Conservation (phyloP, 306 rosid genomes). For the Canavalia ensiformis region DNA sequence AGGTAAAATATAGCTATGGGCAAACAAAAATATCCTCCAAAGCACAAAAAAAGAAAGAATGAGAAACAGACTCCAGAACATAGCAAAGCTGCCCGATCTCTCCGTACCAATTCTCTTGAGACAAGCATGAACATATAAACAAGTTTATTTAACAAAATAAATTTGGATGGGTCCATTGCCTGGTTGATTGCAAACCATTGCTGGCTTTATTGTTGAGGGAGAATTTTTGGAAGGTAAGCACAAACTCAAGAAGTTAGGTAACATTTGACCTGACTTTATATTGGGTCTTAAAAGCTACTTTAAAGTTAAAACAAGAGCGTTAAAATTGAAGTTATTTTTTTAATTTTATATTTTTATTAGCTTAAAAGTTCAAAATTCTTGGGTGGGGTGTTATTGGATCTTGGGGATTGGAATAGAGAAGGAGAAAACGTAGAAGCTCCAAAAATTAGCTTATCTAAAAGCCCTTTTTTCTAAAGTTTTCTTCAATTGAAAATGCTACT, state of each 20-base stretch:
- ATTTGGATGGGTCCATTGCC: background rate
- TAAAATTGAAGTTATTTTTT: no score
- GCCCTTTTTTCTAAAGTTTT: background rate
- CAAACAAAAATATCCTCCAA: constrained; percentile 16
- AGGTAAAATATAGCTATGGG: constrained; percentile 2
- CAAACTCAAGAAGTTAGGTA: background rate
- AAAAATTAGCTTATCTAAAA: background rate
- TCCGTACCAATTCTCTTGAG: background rate
- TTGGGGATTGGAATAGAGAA: background rate
- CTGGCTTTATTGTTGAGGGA: background rate
- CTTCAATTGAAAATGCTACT: no score
- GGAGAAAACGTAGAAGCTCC: background rate
- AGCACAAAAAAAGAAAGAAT: constrained; percentile 3
- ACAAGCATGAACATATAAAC: background rate
- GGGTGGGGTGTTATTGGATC: no score
- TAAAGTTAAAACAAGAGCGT: no score
- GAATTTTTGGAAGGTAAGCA: constrained; percentile 3
- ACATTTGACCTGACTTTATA: no score
- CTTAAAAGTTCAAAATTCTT: no score
- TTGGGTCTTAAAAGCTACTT: background rate
- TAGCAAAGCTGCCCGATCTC: constrained; percentile 22
- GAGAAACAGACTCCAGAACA: background rate
- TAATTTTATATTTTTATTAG: no score
- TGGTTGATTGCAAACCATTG: constrained; percentile 16
- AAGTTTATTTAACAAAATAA: background rate